A percentile compares a stretch with the other conserved stretches of the same genome.
These are phyloP conservation scores for Falciphora oryzae DNA, from an alignment of 2,329 filamentous ascomycete species.

Conservation along the genomic window DNA sequence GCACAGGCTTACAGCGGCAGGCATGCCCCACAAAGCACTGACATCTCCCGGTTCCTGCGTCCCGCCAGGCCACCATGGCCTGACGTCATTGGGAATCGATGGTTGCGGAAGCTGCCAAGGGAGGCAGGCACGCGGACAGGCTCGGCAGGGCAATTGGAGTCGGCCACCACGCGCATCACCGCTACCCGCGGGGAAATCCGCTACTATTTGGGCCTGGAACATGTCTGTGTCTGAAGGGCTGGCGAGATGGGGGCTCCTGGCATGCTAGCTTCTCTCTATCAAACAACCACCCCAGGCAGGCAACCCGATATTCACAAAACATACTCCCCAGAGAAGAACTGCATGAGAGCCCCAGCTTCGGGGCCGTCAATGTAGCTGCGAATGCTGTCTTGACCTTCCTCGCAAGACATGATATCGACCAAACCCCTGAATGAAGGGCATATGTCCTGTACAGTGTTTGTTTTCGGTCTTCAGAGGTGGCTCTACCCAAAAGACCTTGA, in stretches of 20 bases:
- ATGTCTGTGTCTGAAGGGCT: not conserved
- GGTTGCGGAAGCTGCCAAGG: too few relatives aligned
- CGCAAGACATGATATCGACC: not conserved
- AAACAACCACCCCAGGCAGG: not conserved
- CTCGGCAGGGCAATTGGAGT: not conserved
- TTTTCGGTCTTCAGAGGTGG: not conserved
- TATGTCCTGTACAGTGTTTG: not conserved
- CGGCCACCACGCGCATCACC: not conserved
- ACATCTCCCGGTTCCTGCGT: slow-evolving; percentile 6
- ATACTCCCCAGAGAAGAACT: slow-evolving; percentile 16
- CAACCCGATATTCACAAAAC: too few relatives aligned
- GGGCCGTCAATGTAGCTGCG: slow-evolving; percentile 1
- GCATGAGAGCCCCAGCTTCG: slow-evolving; percentile 6
- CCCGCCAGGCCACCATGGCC: not conserved
- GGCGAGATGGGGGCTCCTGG: too few relatives aligned
- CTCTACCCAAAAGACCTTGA: not conserved
- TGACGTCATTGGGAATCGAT: slow-evolving; percentile 1
- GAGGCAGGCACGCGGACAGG: too few relatives aligned
- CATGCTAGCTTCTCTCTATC: too few relatives aligned
- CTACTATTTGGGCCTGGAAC: not conserved
- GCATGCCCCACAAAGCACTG: not conserved
- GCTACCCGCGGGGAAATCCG: not conserved
- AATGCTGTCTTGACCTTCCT: not conserved
- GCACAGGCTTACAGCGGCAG: not conserved
- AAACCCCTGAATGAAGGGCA: slow-evolving; percentile 1